These are phyloP conservation scores for Russula emetica DNA, from an alignment of 768 basidiomycete genomes.

Conservation along the genomic window DNA sequence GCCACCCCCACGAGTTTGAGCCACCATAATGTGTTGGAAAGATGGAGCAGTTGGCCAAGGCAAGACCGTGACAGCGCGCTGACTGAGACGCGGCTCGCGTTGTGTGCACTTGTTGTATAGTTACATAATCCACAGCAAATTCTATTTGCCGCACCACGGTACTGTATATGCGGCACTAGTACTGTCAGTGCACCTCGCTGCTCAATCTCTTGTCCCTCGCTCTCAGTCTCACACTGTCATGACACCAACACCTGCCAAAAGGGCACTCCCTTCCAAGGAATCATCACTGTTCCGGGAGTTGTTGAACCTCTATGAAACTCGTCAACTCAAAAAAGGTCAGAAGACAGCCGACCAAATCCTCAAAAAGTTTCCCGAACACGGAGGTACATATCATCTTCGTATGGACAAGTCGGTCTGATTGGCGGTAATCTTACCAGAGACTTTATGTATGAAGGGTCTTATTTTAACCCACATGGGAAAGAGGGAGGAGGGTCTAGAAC, in stretches of 20 bases:
- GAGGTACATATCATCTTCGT: constrained; percentile 49
- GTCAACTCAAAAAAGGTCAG: constrained; percentile 82
- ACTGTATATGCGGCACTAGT: neutral
- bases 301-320: constrained; percentile 80
- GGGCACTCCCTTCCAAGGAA: constrained; percentile 77
- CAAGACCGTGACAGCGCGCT: constrained; percentile 7
- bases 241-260: constrained; percentile 38
- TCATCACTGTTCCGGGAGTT: constrained; percentile 81
- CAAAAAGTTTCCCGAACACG: constrained; percentile 94
- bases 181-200: neutral
- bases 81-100: constrained; percentile 26
- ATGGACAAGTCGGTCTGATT: constrained; percentile 16
- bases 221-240: constrained; percentile 13
- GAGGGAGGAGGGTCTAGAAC: constrained; percentile 75
- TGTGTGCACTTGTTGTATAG: constrained; percentile 21
- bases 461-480: constrained; percentile 74
- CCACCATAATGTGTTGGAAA: constrained; percentile 50
- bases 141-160: too few relatives aligned
- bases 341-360: constrained; percentile 92
- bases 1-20: constrained; percentile 62
- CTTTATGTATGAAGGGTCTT: constrained; percentile 94
- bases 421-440: constrained; percentile 53
- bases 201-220: neutral
- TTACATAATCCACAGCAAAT: constrained; percentile 5
- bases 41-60: neutral